Evolutionary conservation across 2,329 filamentous ascomycete species (phyloP).

Genomic region (Fonsecaea monophora): DNA sequence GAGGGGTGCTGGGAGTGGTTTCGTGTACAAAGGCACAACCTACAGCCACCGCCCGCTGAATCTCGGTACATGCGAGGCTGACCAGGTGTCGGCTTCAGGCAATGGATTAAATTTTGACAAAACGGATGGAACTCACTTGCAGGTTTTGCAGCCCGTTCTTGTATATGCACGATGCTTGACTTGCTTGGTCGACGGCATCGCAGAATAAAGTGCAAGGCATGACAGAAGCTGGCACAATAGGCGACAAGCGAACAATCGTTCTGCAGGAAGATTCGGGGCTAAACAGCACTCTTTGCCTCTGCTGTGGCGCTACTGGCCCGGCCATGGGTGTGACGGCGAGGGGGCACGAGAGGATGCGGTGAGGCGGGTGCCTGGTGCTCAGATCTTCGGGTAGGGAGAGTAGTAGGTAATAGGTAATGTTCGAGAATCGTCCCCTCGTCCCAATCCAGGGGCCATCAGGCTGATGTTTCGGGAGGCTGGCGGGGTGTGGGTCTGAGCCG

Average conservation of each 20-base stretch:
- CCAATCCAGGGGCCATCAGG: too few species aligned
- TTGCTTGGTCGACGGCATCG: conserved; percentile 5
- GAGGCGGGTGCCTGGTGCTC: too few species aligned
- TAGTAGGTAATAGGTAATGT: too few species aligned
- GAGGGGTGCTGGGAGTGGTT: not conserved
- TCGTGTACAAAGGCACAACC: not conserved
- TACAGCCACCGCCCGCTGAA: not conserved
- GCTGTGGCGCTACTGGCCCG: not conserved
- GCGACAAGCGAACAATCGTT: not conserved
- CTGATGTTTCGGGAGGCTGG: too few species aligned
- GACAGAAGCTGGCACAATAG: not conserved
- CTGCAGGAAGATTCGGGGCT: not conserved
- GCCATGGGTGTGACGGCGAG: not conserved
- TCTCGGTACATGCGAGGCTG: not conserved
- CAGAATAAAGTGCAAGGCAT: not conserved
- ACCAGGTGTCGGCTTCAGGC: not conserved
- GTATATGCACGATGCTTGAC: conserved; percentile 7
- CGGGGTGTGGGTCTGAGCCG: too few species aligned
- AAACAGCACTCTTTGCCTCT: not conserved
- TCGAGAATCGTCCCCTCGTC: too few species aligned
- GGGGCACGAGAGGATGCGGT: not conserved
- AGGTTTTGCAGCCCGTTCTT: conserved; percentile 12
- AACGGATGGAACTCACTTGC: conserved; percentile 1
- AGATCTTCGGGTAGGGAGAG: too few species aligned
- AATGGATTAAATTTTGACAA: not conserved